A percentile compares a stretch with the other conserved stretches of the same genome.
phyloP scores from a whole-genome alignment of 2,329 filamentous ascomycete genomes.

The Hypocrella siamensis region DNA sequence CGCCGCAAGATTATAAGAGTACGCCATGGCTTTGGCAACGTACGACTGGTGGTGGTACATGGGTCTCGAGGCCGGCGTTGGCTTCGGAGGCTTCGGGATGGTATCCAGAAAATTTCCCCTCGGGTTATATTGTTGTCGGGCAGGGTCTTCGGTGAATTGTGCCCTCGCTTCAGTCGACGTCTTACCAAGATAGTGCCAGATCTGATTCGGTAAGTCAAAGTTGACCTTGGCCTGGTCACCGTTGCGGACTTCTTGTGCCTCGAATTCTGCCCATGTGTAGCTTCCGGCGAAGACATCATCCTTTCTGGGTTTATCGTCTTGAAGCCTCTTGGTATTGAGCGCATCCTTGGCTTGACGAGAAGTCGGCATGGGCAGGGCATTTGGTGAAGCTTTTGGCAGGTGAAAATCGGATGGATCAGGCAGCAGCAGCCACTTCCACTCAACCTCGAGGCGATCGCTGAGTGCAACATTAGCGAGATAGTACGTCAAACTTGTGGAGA shows the following conservation, averaged over 20 bases:
- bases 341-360: constrained; percentile 47
- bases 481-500: too few species aligned
- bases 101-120: constrained; percentile 61
- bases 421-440: constrained; percentile 73
- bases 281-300: constrained; percentile 53
- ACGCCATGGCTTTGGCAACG: constrained; percentile 6
- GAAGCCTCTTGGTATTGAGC: constrained; percentile 48
- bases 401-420: constrained; percentile 54
- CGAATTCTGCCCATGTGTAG: constrained; percentile 68
- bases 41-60: constrained; percentile 5
- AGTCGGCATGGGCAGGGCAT: constrained; percentile 54
- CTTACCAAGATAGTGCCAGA: constrained; percentile 82
- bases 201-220: constrained; percentile 52
- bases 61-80: constrained; percentile 13
- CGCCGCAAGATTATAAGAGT: constrained; percentile 4
- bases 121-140: constrained; percentile 42
- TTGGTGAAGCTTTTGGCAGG: constrained; percentile 58
- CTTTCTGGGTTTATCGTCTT: constrained; percentile 46
- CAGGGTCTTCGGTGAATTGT: constrained; percentile 72
- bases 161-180: constrained; percentile 80
- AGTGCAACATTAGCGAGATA: neutral
- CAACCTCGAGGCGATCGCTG: constrained; percentile 60
- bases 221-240: constrained; percentile 53
- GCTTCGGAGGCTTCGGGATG: constrained; percentile 36
- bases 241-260: constrained; percentile 42